Evolutionary conservation across 1,284 basidiomycete species (phyloP).

Genomic region (Albatrellus sp.): DNA sequence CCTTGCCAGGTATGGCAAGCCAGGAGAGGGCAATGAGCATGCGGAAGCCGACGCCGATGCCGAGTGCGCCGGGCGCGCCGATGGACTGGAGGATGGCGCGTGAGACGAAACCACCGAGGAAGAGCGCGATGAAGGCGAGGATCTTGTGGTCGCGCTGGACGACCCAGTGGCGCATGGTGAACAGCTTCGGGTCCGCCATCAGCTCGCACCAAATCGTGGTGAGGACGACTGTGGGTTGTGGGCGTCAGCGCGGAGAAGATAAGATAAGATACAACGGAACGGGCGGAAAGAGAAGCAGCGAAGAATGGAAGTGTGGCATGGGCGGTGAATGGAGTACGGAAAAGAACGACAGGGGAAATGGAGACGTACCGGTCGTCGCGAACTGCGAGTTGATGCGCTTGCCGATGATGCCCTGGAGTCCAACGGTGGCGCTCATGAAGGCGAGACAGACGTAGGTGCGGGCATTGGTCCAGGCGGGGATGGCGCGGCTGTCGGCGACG

Average conservation of each 20-base stretch:
- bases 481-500: conserved; percentile 37
- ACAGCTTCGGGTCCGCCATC: conserved; percentile 27
- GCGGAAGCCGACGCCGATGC: not conserved
- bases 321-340: not conserved
- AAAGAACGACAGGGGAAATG: not conserved
- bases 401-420: conserved; percentile 75
- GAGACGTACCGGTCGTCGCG: conserved; percentile 53
- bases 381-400: conserved; percentile 74
- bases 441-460: conserved; percentile 58
- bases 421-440: conserved; percentile 69
- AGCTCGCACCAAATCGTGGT: conserved; percentile 84
- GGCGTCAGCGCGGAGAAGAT: not conserved
- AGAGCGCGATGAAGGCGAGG: not conserved
- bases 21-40: not conserved
- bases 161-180: not conserved
- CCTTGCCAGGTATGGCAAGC: not conserved
- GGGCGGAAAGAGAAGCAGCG: not conserved
- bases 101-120: conserved; percentile 1
- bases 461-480: conserved; percentile 59
- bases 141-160: not conserved
- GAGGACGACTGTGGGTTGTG: conserved; percentile 34
- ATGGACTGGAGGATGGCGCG: not conserved
- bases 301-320: not conserved
- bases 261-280: conserved; percentile 3
- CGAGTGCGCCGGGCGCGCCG: not conserved